A percentile compares a stretch with the other conserved stretches of the same genome.
Conservation (phyloP, 768 basidiomycete genomes). For the Auriscalpium orientale region DNA sequence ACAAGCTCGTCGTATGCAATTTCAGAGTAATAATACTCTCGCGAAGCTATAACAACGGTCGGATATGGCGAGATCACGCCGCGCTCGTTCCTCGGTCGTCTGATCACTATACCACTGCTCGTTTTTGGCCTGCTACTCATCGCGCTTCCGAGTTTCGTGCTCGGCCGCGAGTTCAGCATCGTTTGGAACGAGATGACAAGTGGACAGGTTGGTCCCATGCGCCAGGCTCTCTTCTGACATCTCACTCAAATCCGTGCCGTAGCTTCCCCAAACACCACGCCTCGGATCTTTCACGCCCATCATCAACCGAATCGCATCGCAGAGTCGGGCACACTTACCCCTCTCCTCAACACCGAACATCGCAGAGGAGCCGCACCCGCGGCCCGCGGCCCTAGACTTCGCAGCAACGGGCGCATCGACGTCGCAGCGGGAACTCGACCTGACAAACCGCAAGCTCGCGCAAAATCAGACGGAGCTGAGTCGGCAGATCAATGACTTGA, state of each 20-base stretch:
- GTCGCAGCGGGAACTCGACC: constrained; percentile 26
- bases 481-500: constrained; percentile 54
- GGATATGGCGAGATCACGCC: constrained; percentile 93
- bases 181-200: constrained; percentile 81
- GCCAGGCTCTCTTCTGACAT: neutral
- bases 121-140: constrained; percentile 84
- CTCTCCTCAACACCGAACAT: neutral
- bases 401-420: neutral
- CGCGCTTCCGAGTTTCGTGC: constrained; percentile 85
- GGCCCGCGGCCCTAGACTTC: neutral
- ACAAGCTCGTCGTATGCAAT: neutral
- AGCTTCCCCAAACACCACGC: neutral
- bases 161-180: constrained; percentile 84
- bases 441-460: constrained; percentile 53
- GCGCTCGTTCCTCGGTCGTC: constrained; percentile 76
- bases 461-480: constrained; percentile 63
- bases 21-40: neutral
- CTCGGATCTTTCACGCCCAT: neutral
- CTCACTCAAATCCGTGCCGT: neutral
- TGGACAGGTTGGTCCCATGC: neutral
- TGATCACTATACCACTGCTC: constrained; percentile 80
- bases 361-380: neutral
- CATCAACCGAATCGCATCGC: neutral
- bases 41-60: constrained; percentile 74
- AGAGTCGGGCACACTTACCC: neutral